A percentile compares a stretch with the other conserved stretches of the same genome.
Evolutionary conservation across 345 rosid genomes (phyloP).

Genomic region (Boechera stricta): DNA sequence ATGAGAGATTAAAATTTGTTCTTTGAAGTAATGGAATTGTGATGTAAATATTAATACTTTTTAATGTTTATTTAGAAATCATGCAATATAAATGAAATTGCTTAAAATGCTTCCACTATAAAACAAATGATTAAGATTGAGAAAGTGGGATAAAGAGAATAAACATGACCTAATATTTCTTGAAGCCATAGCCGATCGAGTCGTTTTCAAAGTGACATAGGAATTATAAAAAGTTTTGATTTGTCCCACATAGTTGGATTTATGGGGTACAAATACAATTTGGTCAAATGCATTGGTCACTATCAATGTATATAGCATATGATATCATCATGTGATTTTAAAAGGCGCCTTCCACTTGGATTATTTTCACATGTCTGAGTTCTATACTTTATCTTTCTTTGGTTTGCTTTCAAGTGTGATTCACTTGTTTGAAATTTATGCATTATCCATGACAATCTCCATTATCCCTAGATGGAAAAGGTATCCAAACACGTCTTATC

Average conservation of each 20-base stretch:
- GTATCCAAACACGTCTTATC: slow-evolving; percentile 35
- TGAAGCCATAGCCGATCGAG: slow-evolving; percentile 33
- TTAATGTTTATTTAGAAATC: no score
- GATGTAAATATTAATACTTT: no score
- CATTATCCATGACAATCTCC: slow-evolving; percentile 27
- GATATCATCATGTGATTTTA: slow-evolving; percentile 42
- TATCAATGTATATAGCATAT: slow-evolving; percentile 33
- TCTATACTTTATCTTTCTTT: slow-evolving; percentile 28
- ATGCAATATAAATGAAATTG: neutral
- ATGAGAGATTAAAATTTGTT: no score
- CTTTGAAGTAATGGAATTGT: no score
- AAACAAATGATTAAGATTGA: slow-evolving; percentile 28
- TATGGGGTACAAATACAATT: slow-evolving; percentile 42
- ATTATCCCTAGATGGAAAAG: slow-evolving; percentile 5
- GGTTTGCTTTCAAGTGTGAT: slow-evolving; percentile 37
- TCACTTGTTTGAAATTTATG: slow-evolving; percentile 35
- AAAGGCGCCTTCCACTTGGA: slow-evolving; percentile 33
- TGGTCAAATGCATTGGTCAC: slow-evolving; percentile 34
- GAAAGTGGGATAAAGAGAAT: slow-evolving; percentile 34
- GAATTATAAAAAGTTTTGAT: slow-evolving; percentile 22
- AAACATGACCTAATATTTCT: slow-evolving; percentile 43
- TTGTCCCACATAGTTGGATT: slow-evolving; percentile 45
- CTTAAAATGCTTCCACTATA: slow-evolving; percentile 29
- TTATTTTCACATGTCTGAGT: slow-evolving; percentile 39
- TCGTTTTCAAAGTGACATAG: slow-evolving; percentile 39